A percentile compares a stretch with the other conserved stretches of the same genome.
Evolutionary conservation across 2,329 filamentous ascomycete species (phyloP).

Genomic region (Fusarium mangiferae): DNA sequence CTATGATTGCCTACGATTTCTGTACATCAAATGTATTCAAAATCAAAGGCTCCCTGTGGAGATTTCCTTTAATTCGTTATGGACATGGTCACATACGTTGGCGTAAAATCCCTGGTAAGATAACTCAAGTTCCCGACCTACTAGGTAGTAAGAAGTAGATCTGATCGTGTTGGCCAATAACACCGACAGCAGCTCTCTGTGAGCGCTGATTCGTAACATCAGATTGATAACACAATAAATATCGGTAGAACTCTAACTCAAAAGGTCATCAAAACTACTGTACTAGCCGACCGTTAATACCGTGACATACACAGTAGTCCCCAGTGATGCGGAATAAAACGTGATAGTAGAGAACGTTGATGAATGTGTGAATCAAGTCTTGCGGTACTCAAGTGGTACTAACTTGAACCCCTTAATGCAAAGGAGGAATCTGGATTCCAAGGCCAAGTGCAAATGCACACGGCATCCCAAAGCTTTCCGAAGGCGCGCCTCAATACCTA

Average conservation of each 20-base stretch:
- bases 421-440: neutral
- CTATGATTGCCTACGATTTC: neutral
- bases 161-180: neutral
- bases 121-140: neutral
- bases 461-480: neutral
- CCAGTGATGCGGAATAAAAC: neutral
- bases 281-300: neutral
- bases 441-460: neutral
- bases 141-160: neutral
- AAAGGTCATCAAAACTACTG: neutral
- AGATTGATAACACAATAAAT: neutral
- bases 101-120: neutral
- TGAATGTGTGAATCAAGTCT: neutral
- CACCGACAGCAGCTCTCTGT: neutral
- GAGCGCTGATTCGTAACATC: neutral
- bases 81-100: neutral
- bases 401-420: neutral
- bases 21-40: neutral
- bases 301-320: neutral
- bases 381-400: neutral
- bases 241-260: neutral
- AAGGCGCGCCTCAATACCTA: slow-evolving; percentile 5
- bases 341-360: neutral
- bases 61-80: neutral
- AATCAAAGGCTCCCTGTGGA: neutral